Percentiles rank a stretch among this genome's conserved stretches.
These are phyloP conservation scores for Acer negundo DNA, from an alignment of 345 rosid genomes.

Conservation along the genomic window DNA sequence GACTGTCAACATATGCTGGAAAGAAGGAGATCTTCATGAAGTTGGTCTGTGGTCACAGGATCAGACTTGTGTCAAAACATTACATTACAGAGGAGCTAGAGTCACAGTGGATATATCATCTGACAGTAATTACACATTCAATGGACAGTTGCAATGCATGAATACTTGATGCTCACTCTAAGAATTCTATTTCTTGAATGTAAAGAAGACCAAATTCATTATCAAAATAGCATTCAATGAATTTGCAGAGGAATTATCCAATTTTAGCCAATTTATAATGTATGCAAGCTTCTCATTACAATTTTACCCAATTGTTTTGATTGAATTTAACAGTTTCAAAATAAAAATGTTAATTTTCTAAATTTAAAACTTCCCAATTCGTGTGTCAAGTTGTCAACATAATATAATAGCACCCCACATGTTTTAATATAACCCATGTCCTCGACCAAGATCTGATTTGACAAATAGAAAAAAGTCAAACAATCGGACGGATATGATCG, in stretches of 20 bases:
- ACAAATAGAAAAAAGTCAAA: not conserved
- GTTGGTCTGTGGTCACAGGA: slow-evolving; percentile 55
- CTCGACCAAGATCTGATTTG: not conserved
- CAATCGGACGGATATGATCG: not conserved
- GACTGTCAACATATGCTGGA: slow-evolving; percentile 72
- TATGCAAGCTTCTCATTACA: not conserved
- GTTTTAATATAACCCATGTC: too few relatives aligned
- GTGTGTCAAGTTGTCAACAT: too few relatives aligned
- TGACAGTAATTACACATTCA: slow-evolving; percentile 54
- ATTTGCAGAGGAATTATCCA: not conserved
- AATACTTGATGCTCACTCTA: slow-evolving; percentile 22
- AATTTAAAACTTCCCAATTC: too few relatives aligned
- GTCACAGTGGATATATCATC: slow-evolving; percentile 41
- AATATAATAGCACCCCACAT: too few relatives aligned
- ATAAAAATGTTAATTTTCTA: too few relatives aligned
- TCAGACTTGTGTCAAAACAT: slow-evolving; percentile 31
- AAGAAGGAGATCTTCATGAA: slow-evolving; percentile 70
- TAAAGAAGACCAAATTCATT: not conserved
- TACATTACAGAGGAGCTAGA: slow-evolving; percentile 57
- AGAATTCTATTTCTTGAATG: not conserved
- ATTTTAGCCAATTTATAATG: too few relatives aligned
- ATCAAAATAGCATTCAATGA: not conserved
- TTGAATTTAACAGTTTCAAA: not conserved
- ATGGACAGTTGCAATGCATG: slow-evolving; percentile 49
- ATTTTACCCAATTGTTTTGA: slow-evolving; percentile 3